Evolutionary conservation across 768 basidiomycete species (phyloP).

Genomic region (Tubosaeta brunneosetosa): DNA sequence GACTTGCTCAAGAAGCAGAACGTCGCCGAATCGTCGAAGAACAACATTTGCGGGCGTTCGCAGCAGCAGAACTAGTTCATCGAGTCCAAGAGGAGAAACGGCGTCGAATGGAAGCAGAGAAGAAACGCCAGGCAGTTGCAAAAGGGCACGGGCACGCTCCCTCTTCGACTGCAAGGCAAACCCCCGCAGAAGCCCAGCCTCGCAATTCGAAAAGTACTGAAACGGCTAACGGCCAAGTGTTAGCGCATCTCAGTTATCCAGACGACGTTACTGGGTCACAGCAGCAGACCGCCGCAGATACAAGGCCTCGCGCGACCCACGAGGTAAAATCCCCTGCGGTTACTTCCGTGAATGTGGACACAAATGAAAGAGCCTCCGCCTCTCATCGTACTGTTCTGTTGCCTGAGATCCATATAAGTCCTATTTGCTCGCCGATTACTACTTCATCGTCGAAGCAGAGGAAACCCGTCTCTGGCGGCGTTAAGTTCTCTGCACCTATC

Average conservation of each 20-base stretch:
- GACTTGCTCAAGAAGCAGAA: slow-evolving; percentile 15
- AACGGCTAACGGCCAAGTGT: not conserved
- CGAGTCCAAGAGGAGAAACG: slow-evolving; percentile 4
- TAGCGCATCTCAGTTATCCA: not conserved
- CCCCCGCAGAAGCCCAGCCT: slow-evolving; percentile 4
- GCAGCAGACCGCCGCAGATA: slow-evolving; percentile 26
- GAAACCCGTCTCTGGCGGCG: slow-evolving; percentile 15
- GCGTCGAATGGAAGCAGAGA: slow-evolving; percentile 6
- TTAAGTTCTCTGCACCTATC: slow-evolving; percentile 11
- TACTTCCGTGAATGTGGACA: slow-evolving; percentile 1
- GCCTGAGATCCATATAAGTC: not conserved
- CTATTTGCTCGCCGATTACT: slow-evolving; percentile 1
- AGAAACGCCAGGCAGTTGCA: slow-evolving; percentile 5
- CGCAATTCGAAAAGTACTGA: not conserved
- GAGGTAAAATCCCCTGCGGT: slow-evolving; percentile 1
- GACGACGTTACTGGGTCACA: slow-evolving; percentile 12
- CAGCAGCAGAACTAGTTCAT: slow-evolving; percentile 10
- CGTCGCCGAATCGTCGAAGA: slow-evolving; percentile 15
- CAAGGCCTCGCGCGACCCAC: slow-evolving; percentile 24
- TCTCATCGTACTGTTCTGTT: not conserved
- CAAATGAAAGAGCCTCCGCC: not conserved
- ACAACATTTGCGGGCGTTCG: slow-evolving; percentile 4
- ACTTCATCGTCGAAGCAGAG: not conserved
- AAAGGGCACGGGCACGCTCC: slow-evolving; percentile 3
- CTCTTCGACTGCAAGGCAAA: slow-evolving; percentile 10